These are phyloP conservation scores for Suhomyces guaymorum DNA, from an alignment of 1,139 yeast genomes.

Conservation along the genomic window DNA sequence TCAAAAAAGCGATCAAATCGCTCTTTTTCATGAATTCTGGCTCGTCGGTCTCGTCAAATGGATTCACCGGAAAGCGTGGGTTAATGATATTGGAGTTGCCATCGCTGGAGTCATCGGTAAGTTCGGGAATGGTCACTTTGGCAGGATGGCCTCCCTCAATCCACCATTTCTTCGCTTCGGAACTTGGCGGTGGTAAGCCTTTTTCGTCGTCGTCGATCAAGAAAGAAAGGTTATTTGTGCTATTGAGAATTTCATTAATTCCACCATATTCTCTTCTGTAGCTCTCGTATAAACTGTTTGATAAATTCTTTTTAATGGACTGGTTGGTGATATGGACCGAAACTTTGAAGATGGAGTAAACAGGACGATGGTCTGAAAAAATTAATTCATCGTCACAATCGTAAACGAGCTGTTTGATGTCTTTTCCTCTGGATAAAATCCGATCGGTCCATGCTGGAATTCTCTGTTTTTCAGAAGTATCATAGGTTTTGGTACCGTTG, in stretches of 20 bases:
- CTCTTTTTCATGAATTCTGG: constrained; percentile 37
- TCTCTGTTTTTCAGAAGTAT: constrained; percentile 70
- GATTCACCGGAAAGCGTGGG: constrained; percentile 68
- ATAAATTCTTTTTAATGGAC: constrained; percentile 54
- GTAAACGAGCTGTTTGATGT: constrained; percentile 65
- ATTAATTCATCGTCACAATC: constrained; percentile 58
- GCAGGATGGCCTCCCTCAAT: constrained; percentile 74
- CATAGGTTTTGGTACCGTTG: constrained; percentile 82
- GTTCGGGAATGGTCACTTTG: constrained; percentile 54
- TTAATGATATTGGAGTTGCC: constrained; percentile 52
- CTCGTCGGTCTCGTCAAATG: constrained; percentile 51
- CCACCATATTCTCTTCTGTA: constrained; percentile 49
- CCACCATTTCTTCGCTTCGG: constrained; percentile 91
- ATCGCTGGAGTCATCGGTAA: constrained; percentile 34
- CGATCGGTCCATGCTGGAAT: constrained; percentile 96
- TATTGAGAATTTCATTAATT: constrained; percentile 41
- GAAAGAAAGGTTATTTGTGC: constrained; percentile 29
- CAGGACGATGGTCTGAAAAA: constrained; percentile 95
- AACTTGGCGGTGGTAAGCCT: constrained; percentile 83
- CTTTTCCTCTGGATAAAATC: constrained; percentile 52
- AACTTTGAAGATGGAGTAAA: constrained; percentile 73
- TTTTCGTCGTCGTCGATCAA: constrained; percentile 28
- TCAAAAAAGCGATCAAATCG: constrained; percentile 18
- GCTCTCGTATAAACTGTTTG: constrained; percentile 58
- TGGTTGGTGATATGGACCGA: constrained; percentile 72